These are phyloP conservation scores for Mayamaea pseudoterrestris DNA, from an alignment of 108 stramenopile genomes.

Conservation along the genomic window DNA sequence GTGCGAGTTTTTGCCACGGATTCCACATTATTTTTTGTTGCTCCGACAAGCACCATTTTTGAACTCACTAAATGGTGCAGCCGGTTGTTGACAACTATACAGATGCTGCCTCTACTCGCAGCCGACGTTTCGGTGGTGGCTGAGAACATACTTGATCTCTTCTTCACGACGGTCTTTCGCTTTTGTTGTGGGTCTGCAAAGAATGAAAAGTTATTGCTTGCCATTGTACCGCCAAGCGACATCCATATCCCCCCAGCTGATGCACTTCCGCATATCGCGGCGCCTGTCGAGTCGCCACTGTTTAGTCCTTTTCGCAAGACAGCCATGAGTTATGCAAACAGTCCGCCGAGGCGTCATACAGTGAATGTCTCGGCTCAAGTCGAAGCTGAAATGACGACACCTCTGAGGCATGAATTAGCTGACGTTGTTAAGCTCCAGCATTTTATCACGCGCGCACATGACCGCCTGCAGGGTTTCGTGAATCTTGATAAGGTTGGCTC, in stretches of 20 bases:
- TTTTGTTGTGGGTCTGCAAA: conserved; percentile 38
- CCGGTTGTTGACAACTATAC: conserved; percentile 27
- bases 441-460: conserved; percentile 35
- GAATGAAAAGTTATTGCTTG: conserved; percentile 54
- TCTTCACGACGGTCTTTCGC: conserved; percentile 68
- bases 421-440: conserved; percentile 16
- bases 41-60: too few relatives aligned
- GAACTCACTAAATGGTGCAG: too few relatives aligned
- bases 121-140: conserved; percentile 33
- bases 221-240: conserved; percentile 8
- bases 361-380: conserved; percentile 18
- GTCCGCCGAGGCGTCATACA: neutral
- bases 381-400: conserved; percentile 64
- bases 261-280: neutral
- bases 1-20: too few relatives aligned
- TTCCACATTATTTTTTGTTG: too few relatives aligned
- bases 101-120: conserved; percentile 39
- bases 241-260: neutral
- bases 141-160: conserved; percentile 54
- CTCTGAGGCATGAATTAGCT: conserved; percentile 23
- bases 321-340: neutral
- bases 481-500: conserved; percentile 57
- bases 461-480: conserved; percentile 40
- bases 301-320: conserved; percentile 4
- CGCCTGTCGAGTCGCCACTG: neutral